Base-by-base conservation (phyloP, 2,329 filamentous ascomycete genomes). In the Botryotinia convoluta region DNA sequence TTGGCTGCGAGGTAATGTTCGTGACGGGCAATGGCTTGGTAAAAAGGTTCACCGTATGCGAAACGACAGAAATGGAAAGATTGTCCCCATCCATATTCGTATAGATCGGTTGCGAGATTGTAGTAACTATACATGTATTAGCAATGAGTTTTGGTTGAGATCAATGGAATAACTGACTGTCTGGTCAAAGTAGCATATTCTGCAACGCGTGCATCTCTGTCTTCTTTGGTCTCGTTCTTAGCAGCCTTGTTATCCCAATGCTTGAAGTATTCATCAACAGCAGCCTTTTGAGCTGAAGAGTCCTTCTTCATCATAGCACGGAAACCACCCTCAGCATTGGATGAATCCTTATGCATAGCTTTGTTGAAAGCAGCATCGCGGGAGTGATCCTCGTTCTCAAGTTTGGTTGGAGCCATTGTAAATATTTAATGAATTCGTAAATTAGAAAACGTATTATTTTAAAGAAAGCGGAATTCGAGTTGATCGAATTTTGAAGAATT, bases 11-110 rank as follows among this genome's bases (percentile, higher is more conserved):
- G 92, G 86, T 97, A 98, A 87, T 99, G 96, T 86, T 99, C 96
- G 82, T 99, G 96, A 74, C 96, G 92, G 77, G 95, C 93, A 84
- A 98, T 95, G 75, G 95, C 95, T 84, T 97, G 93, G 83, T 90
- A 86, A 86, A 98, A 98, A 70, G 90, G 86, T 85, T 99, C 96
- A 81, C 92, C 92, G 78, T 91, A 86, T 72, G 93, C 92, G 84
- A 95, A 98, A 76, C 95, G 94, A 85, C 93, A 97, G 88, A 99
- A 98, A 85, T 99, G 95, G 88, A 99, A 99, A 68, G 92, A 95
- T 80, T 94, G 91, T 75, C 93, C 93, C 95, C 96, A 99, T 79
- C 95, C 96, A 79, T 97, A 96, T 86, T 98, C 96, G 87, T 97
- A 97, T 69, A 97, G 84, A 81, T 97, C 95, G 78, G 95, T 98